Base-by-base conservation (phyloP, 352 stramenopile genomes). In the Globisporangium recalcitrans region DNA sequence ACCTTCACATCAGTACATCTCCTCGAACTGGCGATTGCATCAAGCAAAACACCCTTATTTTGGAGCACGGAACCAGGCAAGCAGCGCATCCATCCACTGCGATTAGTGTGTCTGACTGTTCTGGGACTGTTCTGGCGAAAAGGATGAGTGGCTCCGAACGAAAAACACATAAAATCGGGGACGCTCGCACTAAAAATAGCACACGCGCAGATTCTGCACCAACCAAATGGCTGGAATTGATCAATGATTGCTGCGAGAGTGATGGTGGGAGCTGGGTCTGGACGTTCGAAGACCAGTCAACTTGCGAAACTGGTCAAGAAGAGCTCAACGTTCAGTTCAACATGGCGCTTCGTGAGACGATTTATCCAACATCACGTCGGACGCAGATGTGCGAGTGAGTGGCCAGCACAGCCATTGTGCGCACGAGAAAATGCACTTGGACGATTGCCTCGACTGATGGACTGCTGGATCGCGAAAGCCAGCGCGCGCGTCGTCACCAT, bases 301-400 rank as follows among this genome's bases (percentile, higher is more conserved):
- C n/a, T n/a, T n/a, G n/a, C n/a, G n/a, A n/a, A n/a, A n/a, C n/a
- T n/a, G n/a, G n/a, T n/a, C n/a, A n/a, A n/a, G n/a, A n/a, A n/a
- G n/a, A n/a, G n/a, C n/a, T n/a, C n/a, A n/a, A 40, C 46, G 58
- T 63, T 58, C 58, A 63, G 58, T 57, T 63, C 58, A 57, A 58
- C 46, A n/a, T 63, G 58, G 5, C 21, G 26, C 24, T 21, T 16
- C 21, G 38, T 46, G 38, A n/a, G 38, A 46, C 38, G 38, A 21
- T 27, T 57, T 57, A 57, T 34, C 51, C 51, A 57, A 42, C 51
- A 57, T 21, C 46, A 27, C 46, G 24, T 29, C 46, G 24, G 26
- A n/a, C 47, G 24, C 24, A 14, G 13, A 42, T 46, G 34, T 19
- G 34, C 34, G 34, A 40, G 34, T 40, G 38, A 21, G 38, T 46